Evolutionary conservation across 164 flowering plant species (phyloP), one percentile per base, ranked within the genome.

Genomic region (Vitis rupestris): DNA sequence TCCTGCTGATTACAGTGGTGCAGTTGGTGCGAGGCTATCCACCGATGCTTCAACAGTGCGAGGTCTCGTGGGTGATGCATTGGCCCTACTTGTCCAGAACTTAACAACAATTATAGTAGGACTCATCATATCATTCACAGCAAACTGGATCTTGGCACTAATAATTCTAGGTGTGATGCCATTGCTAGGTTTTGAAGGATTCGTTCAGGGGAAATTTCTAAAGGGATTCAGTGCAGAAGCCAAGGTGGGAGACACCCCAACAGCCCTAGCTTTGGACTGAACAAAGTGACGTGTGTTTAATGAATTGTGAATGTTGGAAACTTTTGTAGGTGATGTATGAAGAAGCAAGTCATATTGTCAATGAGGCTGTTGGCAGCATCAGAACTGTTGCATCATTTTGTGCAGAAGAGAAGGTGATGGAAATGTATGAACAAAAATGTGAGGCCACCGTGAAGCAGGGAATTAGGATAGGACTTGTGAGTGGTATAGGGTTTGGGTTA

Each of bases 341-440:
- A 73, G 83, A 86, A 76, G 88, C 91, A 5, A 85, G 87, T 70
- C 87, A 82, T 65, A 86, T 85, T 47, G 91, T 88, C n/a, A 83
- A 72, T 64, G 88, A 84, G 71, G 91, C 86, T 1, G 84, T 87
- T 17, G 78, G 88, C 4, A 79, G 87, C 67, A 85, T 87, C 23
- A 74, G 91, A 75, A 88, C 89, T 9, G 87, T 88, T 51, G 90
- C 90, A 10, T 88, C 90, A 10, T 86, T 86, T 61, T 81, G 84
- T 69, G 77, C 87, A 3, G 90, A 88, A 61, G 63, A 74, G n/a
- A 85, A 83, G 65, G 85, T 86, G 61, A 76, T 85, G 81, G 85
- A 76, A 23, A 58, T 86, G 57, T 88, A 83, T 68, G 57, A 73
- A 50, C 59, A 80, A 71, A 88, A 80, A 76, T 86, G 92, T 57